Conservation (phyloP, 495 filamentous ascomycete genomes). For the Amphirosellinia nigrospora region DNA sequence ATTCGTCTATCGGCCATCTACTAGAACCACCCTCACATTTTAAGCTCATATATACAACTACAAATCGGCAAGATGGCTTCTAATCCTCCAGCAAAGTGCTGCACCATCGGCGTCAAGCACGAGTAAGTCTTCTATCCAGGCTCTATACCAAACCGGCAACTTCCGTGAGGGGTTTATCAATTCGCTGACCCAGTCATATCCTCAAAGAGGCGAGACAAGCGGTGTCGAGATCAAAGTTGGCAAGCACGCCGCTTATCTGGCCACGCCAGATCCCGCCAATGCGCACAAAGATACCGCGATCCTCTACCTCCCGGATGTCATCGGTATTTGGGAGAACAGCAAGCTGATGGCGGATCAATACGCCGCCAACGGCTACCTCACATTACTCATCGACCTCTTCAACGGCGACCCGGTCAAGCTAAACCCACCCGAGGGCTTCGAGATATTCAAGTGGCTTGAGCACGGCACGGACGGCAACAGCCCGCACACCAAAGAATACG, state of each 20-base stretch:
- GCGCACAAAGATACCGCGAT: slow-evolving; percentile 58
- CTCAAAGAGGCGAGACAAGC: slow-evolving; percentile 44
- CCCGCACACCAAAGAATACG: slow-evolving; percentile 62
- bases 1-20: not conserved
- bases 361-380: slow-evolving; percentile 81
- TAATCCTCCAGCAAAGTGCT: slow-evolving; percentile 62
- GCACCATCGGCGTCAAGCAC: slow-evolving; percentile 56
- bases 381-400: slow-evolving; percentile 78
- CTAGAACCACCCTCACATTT: not conserved
- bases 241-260: slow-evolving; percentile 57
- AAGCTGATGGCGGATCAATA: slow-evolving; percentile 84
- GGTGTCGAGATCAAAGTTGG: slow-evolving; percentile 52
- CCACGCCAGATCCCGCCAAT: slow-evolving; percentile 49
- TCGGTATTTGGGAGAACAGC: slow-evolving; percentile 77
- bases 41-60: not conserved
- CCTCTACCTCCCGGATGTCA: slow-evolving; percentile 67
- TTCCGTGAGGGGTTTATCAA: not conserved
- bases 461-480: slow-evolving; percentile 54
- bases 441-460: slow-evolving; percentile 65
- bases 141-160: not conserved
- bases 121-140: slow-evolving; percentile 39
- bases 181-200: slow-evolving; percentile 3
- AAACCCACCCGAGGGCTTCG: slow-evolving; percentile 62
- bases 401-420: slow-evolving; percentile 68
- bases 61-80: slow-evolving; percentile 57